These are phyloP conservation scores for Speleostelium caveatum DNA, from an alignment of 78 protist species.

Conservation along the genomic window DNA sequence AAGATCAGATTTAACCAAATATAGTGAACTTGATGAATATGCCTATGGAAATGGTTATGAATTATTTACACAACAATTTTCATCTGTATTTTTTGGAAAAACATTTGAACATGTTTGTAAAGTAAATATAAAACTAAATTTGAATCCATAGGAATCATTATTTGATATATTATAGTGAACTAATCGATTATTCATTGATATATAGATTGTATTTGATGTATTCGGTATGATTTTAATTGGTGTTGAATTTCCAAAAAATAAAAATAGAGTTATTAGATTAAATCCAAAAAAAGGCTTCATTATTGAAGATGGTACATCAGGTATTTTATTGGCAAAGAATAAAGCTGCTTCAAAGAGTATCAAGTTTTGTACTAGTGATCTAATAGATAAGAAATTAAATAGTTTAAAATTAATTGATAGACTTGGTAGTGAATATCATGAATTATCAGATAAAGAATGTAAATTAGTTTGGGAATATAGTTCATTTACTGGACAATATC, in stretches of 20 bases:
- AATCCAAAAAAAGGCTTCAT: constrained; percentile 31
- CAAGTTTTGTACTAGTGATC: constrained; percentile 8
- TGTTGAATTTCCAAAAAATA: constrained; percentile 10
- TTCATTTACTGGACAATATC: background rate
- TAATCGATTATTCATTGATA: background rate
- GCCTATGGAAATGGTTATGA: constrained; percentile 65
- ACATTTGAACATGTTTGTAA: constrained; percentile 35
- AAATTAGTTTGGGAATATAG: constrained; percentile 74
- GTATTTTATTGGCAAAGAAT: constrained; percentile 56
- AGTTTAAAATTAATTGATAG: background rate
- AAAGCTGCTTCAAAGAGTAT: constrained; percentile 27
- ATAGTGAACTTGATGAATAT: constrained; percentile 72
- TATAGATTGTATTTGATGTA: constrained; percentile 33
- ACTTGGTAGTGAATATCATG: constrained; percentile 6
- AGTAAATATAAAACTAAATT: background rate
- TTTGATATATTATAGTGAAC: background rate
- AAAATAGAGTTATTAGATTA: constrained; percentile 2
- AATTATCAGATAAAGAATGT: constrained; percentile 15
- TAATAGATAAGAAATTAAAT: background rate
- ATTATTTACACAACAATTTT: constrained; percentile 39
- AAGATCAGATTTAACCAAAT: constrained; percentile 44
- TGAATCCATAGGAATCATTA: background rate
- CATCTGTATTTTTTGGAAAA: constrained; percentile 23
- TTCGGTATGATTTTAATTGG: constrained; percentile 75
- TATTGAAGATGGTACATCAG: constrained; percentile 24